Base-by-base conservation (phyloP, 2,329 filamentous ascomycete species). In the Hysterium pulicare region DNA sequence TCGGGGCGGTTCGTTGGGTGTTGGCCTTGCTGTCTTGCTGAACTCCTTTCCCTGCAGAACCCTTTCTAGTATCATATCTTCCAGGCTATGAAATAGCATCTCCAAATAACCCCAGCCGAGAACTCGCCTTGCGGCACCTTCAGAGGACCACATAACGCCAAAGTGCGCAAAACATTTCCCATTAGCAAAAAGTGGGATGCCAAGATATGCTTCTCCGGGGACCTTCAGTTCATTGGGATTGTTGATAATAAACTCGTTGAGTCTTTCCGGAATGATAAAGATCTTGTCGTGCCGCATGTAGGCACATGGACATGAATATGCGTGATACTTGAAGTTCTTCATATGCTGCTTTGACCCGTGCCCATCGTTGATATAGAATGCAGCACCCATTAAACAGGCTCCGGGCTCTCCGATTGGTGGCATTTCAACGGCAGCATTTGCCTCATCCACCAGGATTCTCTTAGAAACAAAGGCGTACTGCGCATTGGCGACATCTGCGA, bases 261-360 rank as follows among this genome's bases (percentile, higher is more conserved):
- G 63, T 32, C 74, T 71, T 42, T 85, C 78, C 1, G 83, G 80
- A 17, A 87, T 79, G 43, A 86, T 65, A 58, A 85, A 83, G 38
- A 85, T 79, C 60, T 86, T 84, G 67, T 86, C 82, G 58, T 86
- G 79, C 51, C 78, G 80, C 83, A 87, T 86, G 58, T 84, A 77
- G 26, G 77, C 76, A 61, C 83, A 83, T 4, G 83, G 82, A 48
- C 81, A 80, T 19, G 74, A 79, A 51, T 82, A 83, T 28, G 81
- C 77, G 52, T 81, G 75, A 62, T 83, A 84, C 49, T 80, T 79
- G 66, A 79, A 78, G 53, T 84, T 76, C 47, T 75, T 75, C 51
- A 80, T 69, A 38, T 81, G 72, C 19, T 74, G 69, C 47, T 74
- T 71, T 39, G 67, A 69, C 41, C 73, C 72, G 38, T 71, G 69